Evolutionary conservation across 2,329 filamentous ascomycete genomes (phyloP), one percentile per base, ranked within the genome.

Genomic region (Blumeriella jaapii): DNA sequence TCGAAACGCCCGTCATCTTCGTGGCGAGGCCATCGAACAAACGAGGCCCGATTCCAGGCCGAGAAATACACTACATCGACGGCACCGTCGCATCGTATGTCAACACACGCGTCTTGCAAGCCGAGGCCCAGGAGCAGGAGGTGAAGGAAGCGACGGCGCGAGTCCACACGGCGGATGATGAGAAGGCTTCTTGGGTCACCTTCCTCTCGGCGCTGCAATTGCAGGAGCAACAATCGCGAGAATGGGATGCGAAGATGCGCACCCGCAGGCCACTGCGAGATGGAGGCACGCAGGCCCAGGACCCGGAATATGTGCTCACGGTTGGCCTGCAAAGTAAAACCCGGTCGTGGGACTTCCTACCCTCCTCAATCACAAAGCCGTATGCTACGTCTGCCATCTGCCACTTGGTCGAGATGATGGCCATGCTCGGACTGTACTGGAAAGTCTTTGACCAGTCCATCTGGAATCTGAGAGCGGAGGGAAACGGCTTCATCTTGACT

Each of bases 111-210:
- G 41, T 53, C 6, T 25, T 48, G 4, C 29, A 29, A 6, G 35
- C 24, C 3, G 5, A 17, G 3, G 47, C 32, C 13, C 43, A 51
- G 28, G 4, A 29, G 8, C 13, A 33, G 16, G 42, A 25, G n/a
- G 42, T 47, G 9, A 7, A 25, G 6, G 30, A 48, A 25, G 24
- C 45, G 3, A 36, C 29, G 11, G 29, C 38, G 19, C 40, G 47
- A 13, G 59, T 73, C 0, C 67, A 69, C 41, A 74, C 69, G 2
- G 66, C 68, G 5, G 67, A 73, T 44, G 70, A 71, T 36, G 69
- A 73, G 47, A 55, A 62, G n/a, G 66, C 66, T 3, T 69, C 68
- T 1, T 73, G 69, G 69, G 58, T 68, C 3, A 59, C 59, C 5
- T 52, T 74, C 8, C 56, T 73, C n/a, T 61, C 60, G 3, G 60